Evolutionary conservation across 441 rosid genomes (phyloP).

Genomic region (Breynia disticha): DNA sequence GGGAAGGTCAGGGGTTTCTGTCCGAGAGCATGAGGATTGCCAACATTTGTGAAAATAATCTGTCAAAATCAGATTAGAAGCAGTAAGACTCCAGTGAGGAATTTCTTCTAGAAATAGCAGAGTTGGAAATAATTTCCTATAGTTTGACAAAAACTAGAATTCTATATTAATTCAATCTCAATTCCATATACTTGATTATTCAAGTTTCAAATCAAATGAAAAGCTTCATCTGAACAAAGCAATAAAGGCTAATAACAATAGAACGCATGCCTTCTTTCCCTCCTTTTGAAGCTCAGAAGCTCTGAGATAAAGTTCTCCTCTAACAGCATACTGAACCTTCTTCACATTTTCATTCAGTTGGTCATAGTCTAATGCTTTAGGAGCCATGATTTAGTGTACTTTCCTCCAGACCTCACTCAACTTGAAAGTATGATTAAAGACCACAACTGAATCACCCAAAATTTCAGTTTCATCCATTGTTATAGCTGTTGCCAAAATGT

Average conservation of each 20-base stretch:
- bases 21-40: constrained; percentile 96
- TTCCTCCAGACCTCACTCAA: constrained; percentile 8
- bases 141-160: too few species aligned
- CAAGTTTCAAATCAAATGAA: neutral
- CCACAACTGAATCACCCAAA: constrained; percentile 3
- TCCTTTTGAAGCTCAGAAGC: constrained; percentile 98
- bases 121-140: neutral
- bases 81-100: constrained; percentile 5
- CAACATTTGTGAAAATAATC: constrained; percentile 97
- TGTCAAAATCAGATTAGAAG: constrained; percentile 18
- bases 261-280: constrained; percentile 67
- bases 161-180: too few species aligned
- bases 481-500: too few species aligned
- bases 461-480: too few species aligned
- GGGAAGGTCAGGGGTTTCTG: constrained; percentile 91
- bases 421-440: neutral
- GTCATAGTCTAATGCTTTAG: constrained; percentile 63
- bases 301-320: constrained; percentile 96
- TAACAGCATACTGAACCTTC: constrained; percentile 89
- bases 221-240: neutral
- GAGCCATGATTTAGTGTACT: constrained; percentile 39
- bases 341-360: constrained; percentile 77
- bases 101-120: neutral
- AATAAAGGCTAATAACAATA: neutral
- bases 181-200: too few species aligned